Percentiles rank a stretch among this genome's conserved stretches.
These are phyloP conservation scores for Chondrostereum purpureum DNA, from an alignment of 1,284 basidiomycete species.

Conservation along the genomic window DNA sequence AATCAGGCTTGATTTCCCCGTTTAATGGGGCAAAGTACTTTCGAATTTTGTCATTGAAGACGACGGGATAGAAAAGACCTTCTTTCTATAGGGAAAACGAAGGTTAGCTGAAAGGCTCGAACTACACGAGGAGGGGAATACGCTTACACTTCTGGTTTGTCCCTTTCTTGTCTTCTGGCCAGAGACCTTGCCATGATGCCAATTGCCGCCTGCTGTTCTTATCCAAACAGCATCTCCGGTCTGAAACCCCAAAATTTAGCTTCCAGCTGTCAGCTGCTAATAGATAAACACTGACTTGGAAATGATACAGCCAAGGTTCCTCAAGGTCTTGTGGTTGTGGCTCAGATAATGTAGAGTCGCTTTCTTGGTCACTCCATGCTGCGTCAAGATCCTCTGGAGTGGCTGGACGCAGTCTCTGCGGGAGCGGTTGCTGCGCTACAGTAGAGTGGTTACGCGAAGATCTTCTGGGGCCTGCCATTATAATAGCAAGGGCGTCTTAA, in stretches of 20 bases:
- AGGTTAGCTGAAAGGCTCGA: conserved; percentile 8
- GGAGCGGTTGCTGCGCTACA: conserved; percentile 1
- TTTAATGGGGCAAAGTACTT: conserved; percentile 55
- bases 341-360: conserved; percentile 24
- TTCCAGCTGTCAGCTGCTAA: not conserved
- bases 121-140: not conserved
- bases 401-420: conserved; percentile 22
- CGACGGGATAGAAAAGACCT: conserved; percentile 46
- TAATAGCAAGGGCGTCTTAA: too few species aligned
- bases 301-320: conserved; percentile 48
- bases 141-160: conserved; percentile 37
- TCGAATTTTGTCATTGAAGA: conserved; percentile 37
- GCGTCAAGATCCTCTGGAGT: conserved; percentile 28
- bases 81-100: conserved; percentile 25
- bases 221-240: conserved; percentile 48
- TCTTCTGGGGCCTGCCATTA: conserved; percentile 3
- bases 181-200: conserved; percentile 42
- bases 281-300: conserved; percentile 31
- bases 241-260: conserved; percentile 20
- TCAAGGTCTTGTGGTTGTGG: conserved; percentile 38
- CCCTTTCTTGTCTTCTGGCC: conserved; percentile 37
- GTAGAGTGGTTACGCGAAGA: conserved; percentile 7
- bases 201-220: conserved; percentile 38
- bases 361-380: conserved; percentile 31
- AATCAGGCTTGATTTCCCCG: conserved; percentile 59